These are phyloP conservation scores for Ramaria rubella DNA, from an alignment of 768 basidiomycete genomes.

Conservation along the genomic window DNA sequence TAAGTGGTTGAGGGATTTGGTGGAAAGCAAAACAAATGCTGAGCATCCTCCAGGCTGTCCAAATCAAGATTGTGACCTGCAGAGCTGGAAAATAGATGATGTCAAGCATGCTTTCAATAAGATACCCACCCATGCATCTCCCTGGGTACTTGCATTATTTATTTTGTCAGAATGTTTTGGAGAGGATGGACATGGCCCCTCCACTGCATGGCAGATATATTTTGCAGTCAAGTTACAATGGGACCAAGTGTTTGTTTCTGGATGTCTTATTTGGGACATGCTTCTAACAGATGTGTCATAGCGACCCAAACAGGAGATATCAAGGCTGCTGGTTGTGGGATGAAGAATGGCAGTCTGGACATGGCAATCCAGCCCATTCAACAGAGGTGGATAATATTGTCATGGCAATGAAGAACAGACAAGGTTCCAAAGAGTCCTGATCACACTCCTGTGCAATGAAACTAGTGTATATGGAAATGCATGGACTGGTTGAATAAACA, in stretches of 20 bases:
- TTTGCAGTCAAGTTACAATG: constrained; percentile 24
- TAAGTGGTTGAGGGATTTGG: neutral
- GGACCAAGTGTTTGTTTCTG: constrained; percentile 24
- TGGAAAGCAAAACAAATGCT: neutral
- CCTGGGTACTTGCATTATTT: constrained; percentile 23
- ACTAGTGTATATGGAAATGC: constrained; percentile 24
- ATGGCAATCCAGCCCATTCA: constrained; percentile 26
- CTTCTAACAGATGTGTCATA: neutral
- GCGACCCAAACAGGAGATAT: constrained; percentile 15
- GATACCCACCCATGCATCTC: no score
- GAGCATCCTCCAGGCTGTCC: neutral
- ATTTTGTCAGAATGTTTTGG: constrained; percentile 27
- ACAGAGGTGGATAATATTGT: constrained; percentile 19
- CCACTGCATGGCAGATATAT: constrained; percentile 23
- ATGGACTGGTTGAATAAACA: constrained; percentile 24
- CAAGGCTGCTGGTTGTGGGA: constrained; percentile 22
- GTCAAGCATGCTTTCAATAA: constrained; percentile 22
- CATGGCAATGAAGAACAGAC: constrained; percentile 21
- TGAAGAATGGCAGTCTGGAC: constrained; percentile 17
- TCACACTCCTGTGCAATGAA: constrained; percentile 28
- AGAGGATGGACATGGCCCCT: constrained; percentile 17
- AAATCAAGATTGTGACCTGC: neutral
- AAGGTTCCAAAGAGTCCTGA: constrained; percentile 16
- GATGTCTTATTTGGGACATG: neutral
- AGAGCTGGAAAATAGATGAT: neutral